A percentile compares a stretch with the other conserved stretches of the same genome.
Conservation (phyloP, 2,329 filamentous ascomycete species). For the Cyclaneusma minus region DNA sequence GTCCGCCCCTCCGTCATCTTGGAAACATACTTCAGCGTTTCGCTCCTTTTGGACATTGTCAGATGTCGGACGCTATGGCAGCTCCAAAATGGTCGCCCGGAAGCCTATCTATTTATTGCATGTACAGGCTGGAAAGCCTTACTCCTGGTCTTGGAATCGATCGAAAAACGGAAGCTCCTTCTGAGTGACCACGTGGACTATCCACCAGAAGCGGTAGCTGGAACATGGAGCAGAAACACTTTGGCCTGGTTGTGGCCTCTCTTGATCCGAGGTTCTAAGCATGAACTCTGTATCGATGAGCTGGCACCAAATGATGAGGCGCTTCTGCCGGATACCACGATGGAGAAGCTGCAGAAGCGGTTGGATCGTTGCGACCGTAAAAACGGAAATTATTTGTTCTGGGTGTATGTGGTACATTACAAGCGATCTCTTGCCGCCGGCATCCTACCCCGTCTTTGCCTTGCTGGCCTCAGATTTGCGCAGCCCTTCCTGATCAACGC, state of each 20-base stretch:
- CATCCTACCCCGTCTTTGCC: conserved; percentile 10
- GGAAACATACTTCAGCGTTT: conserved; percentile 12
- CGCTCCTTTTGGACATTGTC: conserved; percentile 13
- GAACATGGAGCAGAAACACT: conserved; percentile 22
- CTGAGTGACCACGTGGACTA: conserved; percentile 13
- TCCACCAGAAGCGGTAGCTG: conserved; percentile 23
- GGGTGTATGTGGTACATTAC: no score
- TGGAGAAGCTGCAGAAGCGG: no score
- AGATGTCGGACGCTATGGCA: conserved; percentile 11
- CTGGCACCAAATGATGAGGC: conserved; percentile 20
- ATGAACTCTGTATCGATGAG: conserved; percentile 20
- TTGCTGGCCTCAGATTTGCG: conserved; percentile 12
- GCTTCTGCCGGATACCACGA: no score
- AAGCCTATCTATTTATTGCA: no score
- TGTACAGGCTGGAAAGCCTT: conserved; percentile 21
- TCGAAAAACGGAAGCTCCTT: conserved; percentile 21
- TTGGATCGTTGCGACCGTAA: conserved; percentile 5
- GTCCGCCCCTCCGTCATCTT: conserved; percentile 12
- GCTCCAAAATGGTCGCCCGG: no score
- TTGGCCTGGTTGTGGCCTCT: conserved; percentile 25
- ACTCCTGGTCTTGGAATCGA: conserved; percentile 21
- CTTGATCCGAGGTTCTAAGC: conserved; percentile 20
- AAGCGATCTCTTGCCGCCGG: conserved; percentile 6
- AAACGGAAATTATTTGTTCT: conserved; percentile 1
- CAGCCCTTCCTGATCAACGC: conserved; percentile 14